Evolutionary conservation across 495 filamentous ascomycete genomes (phyloP), one percentile per base, ranked within the genome.

Genomic region (Cercophora samala): DNA sequence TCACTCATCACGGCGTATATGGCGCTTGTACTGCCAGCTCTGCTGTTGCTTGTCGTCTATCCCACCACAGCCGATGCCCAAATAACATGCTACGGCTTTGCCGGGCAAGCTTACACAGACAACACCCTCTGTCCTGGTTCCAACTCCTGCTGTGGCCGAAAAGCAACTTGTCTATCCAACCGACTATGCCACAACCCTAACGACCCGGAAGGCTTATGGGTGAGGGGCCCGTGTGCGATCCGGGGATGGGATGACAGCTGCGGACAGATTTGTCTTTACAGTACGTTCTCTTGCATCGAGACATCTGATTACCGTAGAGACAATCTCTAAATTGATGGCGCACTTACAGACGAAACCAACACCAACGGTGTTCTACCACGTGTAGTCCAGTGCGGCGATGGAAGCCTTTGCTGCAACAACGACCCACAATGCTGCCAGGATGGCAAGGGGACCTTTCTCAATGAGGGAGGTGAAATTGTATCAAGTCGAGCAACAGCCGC

Each of bases 351-450:
- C 29, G 68, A 73, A 32, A 67, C 23, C 18, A 9, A 5, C 37
- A 46, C 5, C 37, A 37, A 42, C 17, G 67, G 66, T 4, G 42
- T 55, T 9, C 60, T 76, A 17, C 74, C 74, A 8, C 72, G 74
- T 5, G 72, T 76, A 53, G 68, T 56, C 4, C 46, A 29, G 1
- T 76, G 74, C 59, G 3, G 17, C 18, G 72, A 76, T 56, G 74
- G 72, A 24, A 74, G 70, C 51, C 68, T 72, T 62, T 76, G 74
- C 67, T 76, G 74, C 61, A 66, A 76, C 58, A 64, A 74, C 63
- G 64, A 74, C 42, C 60, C 68, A 13, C 22, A 67, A 37, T 76
- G 74, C 53, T 76, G 74, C 63, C 23, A 60, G 13, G 53, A 73
- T n/a, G 66, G 68, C 19, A 60, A 53, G 6, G 74, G 74, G 17